Evolutionary conservation across 176 grass and related monocot species (phyloP).

Genomic region (Oryza glaberrima): DNA sequence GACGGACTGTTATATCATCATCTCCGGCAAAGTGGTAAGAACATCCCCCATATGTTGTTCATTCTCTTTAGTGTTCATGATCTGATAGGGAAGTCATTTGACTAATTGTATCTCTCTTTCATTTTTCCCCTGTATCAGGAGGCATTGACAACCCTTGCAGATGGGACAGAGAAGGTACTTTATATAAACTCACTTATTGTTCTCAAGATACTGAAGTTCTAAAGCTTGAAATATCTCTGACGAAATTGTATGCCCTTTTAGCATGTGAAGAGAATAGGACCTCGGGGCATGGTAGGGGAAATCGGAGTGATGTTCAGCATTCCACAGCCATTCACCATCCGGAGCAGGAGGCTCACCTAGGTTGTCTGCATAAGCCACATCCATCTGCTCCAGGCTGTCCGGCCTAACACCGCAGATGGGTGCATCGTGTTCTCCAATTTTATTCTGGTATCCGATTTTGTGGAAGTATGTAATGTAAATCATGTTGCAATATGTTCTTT

Average conservation of each 20-base stretch:
- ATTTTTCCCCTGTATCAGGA: slow-evolving; percentile 39
- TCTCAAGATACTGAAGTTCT: background rate
- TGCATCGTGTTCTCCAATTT: slow-evolving; percentile 32
- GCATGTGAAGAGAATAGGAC: slow-evolving; percentile 40
- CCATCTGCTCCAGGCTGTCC: slow-evolving; percentile 45
- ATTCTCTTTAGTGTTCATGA: background rate
- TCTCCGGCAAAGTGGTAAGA: slow-evolving; percentile 50
- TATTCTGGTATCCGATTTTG: background rate
- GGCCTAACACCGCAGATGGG: slow-evolving; percentile 34
- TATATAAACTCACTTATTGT: too few relatives aligned
- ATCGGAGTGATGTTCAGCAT: slow-evolving; percentile 55
- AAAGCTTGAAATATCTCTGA: background rate
- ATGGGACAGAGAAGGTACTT: slow-evolving; percentile 32
- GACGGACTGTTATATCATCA: slow-evolving; percentile 56
- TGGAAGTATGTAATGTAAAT: background rate
- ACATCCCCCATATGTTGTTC: background rate
- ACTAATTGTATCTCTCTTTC: too few relatives aligned
- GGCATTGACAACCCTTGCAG: background rate
- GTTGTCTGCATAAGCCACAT: slow-evolving; percentile 44
- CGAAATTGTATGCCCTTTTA: background rate
- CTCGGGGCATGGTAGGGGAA: slow-evolving; percentile 57
- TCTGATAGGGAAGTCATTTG: slow-evolving; percentile 33
- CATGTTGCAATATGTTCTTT: too few relatives aligned
- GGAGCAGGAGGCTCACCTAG: slow-evolving; percentile 49
- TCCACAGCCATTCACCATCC: slow-evolving; percentile 61